Percentiles rank a stretch among this genome's conserved stretches.
Conservation (phyloP, 2,329 filamentous ascomycete species). For the Beauveria medogensis region DNA sequence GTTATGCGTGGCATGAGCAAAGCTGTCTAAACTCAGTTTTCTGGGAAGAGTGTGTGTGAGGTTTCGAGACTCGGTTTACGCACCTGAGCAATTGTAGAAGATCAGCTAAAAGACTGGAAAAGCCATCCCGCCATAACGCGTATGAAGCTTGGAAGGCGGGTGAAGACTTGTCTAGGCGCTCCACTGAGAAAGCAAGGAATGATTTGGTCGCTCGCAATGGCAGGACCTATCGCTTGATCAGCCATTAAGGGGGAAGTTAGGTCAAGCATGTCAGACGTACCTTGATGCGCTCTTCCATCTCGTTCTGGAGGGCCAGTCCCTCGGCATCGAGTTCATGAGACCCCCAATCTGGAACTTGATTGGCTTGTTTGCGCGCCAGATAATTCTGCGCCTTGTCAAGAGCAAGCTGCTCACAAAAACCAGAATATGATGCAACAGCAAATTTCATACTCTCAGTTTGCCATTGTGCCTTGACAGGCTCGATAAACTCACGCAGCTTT, state of each 20-base stretch:
- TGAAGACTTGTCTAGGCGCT: conserved; percentile 71
- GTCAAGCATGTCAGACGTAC: conserved; percentile 27
- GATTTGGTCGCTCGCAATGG: conserved; percentile 85
- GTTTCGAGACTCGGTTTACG: conserved; percentile 11
- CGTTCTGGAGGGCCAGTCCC: conserved; percentile 68
- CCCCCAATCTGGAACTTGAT: conserved; percentile 77
- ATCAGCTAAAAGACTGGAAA: conserved; percentile 76
- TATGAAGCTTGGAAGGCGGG: conserved; percentile 67
- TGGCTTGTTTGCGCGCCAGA: conserved; percentile 62
- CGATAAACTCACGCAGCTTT: conserved; percentile 68
- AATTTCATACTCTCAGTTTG: conserved; percentile 59
- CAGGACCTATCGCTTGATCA: conserved; percentile 44
- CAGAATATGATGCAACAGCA: conserved; percentile 64
- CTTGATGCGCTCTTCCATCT: conserved; percentile 69
- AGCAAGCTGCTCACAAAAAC: conserved; percentile 73
- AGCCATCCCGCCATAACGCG: conserved; percentile 74
- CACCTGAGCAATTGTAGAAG: conserved; percentile 75
- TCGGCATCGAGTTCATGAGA: conserved; percentile 67
- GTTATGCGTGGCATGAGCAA: conserved; percentile 88
- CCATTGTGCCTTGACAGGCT: conserved; percentile 79
- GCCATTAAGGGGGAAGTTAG: background rate
- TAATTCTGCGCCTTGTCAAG: conserved; percentile 77
- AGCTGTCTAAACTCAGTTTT: conserved; percentile 35
- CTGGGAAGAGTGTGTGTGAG: background rate
- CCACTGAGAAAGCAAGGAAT: conserved; percentile 85